Evolutionary conservation across 2,329 filamentous ascomycete species (phyloP), one percentile per base, ranked within the genome.

Genomic region (Rutstroemia sp.): DNA sequence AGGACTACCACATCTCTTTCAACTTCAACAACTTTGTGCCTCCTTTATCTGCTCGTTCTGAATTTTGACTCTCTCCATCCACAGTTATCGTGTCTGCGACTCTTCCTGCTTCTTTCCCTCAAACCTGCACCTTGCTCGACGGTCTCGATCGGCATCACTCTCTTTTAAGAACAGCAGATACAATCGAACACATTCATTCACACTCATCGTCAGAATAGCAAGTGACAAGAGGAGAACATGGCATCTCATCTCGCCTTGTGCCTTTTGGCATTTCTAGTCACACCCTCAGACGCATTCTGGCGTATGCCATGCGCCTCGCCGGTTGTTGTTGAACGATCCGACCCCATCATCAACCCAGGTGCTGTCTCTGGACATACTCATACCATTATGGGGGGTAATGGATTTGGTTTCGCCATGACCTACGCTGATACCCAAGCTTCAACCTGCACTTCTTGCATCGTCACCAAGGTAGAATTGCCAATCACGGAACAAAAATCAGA

Each of bases 381-480:
- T 65, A 81, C 78, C 10, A 76, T 87, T 58, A 78, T 81, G 67
- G 83, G 84, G 14, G 83, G 82, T 19, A 82, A 80, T 60, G 81
- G 75, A 7, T 87, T 87, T 66, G 73, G 76, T 42, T 75, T 79
- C 58, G 71, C 68, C 27, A 79, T 82, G 74, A 72, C 71, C 54
- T 84, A 78, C 64, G 71, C 74, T 8, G 71, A 75, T 38, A 78
- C 79, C n/a, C 72, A 74, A 56, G 68, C 68, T 23, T 78, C 81
- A 1, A 76, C 76, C 14, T 87, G 84, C 68, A 83, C 83, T 3
- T 83, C 83, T 5, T 87, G 84, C 68, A 76, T 75, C 21, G 81
- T 83, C 56, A 75, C 75, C 27, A 72, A 79, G 58, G 83, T 19
- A 39, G 36, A 38, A 6, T 17, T 17, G 6, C 16, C 8, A 30